Conservation (phyloP, 768 basidiomycete genomes). For the Chiua virens region DNA sequence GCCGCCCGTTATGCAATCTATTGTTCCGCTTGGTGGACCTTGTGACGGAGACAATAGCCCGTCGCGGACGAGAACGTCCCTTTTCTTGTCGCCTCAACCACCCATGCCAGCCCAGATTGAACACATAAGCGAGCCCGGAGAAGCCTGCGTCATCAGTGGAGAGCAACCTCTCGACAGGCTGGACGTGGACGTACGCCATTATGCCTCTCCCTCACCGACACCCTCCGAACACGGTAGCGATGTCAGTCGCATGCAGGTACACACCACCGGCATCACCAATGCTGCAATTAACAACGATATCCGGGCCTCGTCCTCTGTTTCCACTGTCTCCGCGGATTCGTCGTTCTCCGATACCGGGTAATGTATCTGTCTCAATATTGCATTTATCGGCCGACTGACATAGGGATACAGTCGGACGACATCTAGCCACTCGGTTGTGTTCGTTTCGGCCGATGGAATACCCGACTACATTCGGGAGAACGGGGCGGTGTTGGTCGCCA, state of each 20-base stretch:
- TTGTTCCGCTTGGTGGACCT: not conserved
- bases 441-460: constrained; percentile 29
- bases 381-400: not conserved
- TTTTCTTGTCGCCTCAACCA: not conserved
- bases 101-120: not conserved
- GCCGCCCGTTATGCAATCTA: not conserved
- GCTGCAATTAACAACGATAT: constrained; percentile 1
- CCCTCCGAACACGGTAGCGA: constrained; percentile 31
- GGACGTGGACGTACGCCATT: not conserved
- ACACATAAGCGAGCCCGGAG: not conserved
- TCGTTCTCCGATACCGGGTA: constrained; percentile 20
- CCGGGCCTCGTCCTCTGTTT: constrained; percentile 9
- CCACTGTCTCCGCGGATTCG: constrained; percentile 9
- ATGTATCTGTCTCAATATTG: not conserved
- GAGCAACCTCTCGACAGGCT: not conserved
- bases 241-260: not conserved
- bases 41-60: not conserved
- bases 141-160: not conserved
- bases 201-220: constrained; percentile 21
- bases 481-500: constrained; percentile 30
- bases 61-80: not conserved
- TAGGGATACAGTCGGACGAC: not conserved
- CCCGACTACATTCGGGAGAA: constrained; percentile 33
- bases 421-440: constrained; percentile 28
- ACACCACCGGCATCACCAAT: not conserved